These are phyloP conservation scores for Tuber melanosporum DNA, from an alignment of 495 filamentous ascomycete genomes.

Conservation along the genomic window DNA sequence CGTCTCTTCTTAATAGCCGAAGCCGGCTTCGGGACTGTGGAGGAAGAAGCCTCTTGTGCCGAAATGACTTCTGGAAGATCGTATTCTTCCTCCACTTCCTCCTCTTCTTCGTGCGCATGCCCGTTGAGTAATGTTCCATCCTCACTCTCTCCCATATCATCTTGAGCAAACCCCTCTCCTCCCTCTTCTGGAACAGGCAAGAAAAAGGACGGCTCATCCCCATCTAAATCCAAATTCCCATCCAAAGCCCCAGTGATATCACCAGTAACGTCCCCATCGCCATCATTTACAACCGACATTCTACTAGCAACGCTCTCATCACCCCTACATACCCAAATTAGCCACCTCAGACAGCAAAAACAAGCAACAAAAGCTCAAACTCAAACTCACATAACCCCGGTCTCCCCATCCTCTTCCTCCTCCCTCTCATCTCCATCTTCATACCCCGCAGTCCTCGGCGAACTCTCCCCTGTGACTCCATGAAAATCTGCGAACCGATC, in stretches of 20 bases:
- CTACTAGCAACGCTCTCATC: conserved; percentile 2
- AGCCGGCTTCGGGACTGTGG: conserved; percentile 22
- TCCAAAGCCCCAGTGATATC: not conserved
- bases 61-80: conserved; percentile 32
- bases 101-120: conserved; percentile 24
- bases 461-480: not conserved
- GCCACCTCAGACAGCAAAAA: not conserved
- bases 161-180: not conserved
- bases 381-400: conserved; percentile 3
- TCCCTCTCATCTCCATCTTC: conserved; percentile 16
- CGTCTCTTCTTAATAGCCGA: conserved; percentile 45
- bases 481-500: conserved; percentile 24
- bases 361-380: not conserved
- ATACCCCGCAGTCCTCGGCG: conserved; percentile 2
- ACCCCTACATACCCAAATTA: not conserved
- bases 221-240: conserved; percentile 16
- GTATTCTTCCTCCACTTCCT: conserved; percentile 27
- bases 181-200: conserved; percentile 9
- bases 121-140: not conserved
- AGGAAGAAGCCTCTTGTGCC: conserved; percentile 34
- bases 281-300: conserved; percentile 16
- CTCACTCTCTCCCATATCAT: not conserved
- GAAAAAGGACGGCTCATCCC: conserved; percentile 23
- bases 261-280: conserved; percentile 23
- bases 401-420: conserved; percentile 5